Base-by-base conservation (phyloP, 352 stramenopile genomes). In the Albugo candida region DNA sequence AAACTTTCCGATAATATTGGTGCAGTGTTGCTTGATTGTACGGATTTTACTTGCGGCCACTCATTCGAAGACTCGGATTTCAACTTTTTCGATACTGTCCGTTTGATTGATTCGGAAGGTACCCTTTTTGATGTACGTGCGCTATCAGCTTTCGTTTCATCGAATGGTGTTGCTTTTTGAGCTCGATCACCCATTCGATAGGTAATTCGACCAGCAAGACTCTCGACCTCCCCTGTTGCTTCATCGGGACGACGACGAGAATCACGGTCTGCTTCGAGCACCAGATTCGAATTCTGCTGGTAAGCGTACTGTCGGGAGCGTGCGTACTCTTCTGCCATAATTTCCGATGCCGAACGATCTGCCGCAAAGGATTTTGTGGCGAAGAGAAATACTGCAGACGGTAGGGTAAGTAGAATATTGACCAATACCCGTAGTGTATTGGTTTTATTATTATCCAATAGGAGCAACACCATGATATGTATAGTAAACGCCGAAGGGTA, bases 221-320 rank as follows among this genome's bases (percentile, higher is more conserved):
- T 84, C 67, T 91, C 77, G 48, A 93, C 81, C 42, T 93, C 81
- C 45, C 81, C 81, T 49, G 78, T 92, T 18, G 78, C 70, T 55
- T 93, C 79, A 49, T 92, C 74, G 11, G 66, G 66, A 8, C 72
- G 65, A 11, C 84, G 72, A 16, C 80, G 69, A 49, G 66, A 81
- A 49, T 87, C 81, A 54, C 73, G 78, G 50, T 96, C 84, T 6
- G 85, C 81, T 60, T 95, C 77, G 42, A 97, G 65, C 57, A 97
- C 89, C 41, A 97, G 64, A 63, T 96, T 97, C 27, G 82, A 95
- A 71, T 96, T 97, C 59, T 85, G 65, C 52, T 64, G 57, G 70
- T 95, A 96, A 52, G 86, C 83, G 73, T 95, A 96, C 59, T 93
- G 79, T 47, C 81, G 67, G 55, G 79, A 87, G 16, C 83, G 81